Conservation (phyloP, 495 filamentous ascomycete genomes). For the Neurospora sp. region DNA sequence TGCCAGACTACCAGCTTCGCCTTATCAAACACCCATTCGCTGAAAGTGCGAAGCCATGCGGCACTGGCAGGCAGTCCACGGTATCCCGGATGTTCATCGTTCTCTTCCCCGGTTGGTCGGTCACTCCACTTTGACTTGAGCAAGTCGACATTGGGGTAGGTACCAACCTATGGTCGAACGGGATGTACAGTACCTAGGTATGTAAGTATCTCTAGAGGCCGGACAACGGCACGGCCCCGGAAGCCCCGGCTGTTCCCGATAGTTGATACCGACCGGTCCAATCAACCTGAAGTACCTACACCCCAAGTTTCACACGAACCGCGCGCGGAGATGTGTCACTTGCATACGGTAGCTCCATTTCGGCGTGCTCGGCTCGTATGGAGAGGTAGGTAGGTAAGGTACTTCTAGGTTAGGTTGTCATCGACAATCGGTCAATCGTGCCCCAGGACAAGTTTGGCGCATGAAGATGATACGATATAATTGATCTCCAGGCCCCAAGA, state of each 20-base stretch:
- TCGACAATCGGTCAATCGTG: neutral
- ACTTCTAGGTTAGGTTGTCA: neutral
- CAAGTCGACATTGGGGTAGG: neutral
- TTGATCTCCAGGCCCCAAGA: neutral
- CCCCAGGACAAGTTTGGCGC: neutral
- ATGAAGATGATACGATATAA: neutral
- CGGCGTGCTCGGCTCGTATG: neutral
- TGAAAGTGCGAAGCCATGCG: neutral
- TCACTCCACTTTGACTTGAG: neutral
- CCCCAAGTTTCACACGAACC: neutral
- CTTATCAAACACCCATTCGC: neutral
- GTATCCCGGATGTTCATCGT: neutral
- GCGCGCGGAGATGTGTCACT: neutral
- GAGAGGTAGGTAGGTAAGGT: neutral
- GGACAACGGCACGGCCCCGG: neutral
- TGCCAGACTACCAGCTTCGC: neutral
- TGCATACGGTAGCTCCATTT: neutral
- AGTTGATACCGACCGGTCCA: neutral
- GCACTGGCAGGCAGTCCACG: neutral
- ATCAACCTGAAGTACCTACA: neutral
- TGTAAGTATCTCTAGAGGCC: too few species aligned
- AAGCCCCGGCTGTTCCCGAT: neutral
- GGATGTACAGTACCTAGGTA: too few species aligned
- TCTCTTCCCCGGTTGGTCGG: neutral
- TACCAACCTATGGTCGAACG: too few species aligned